Evolutionary conservation across 768 basidiomycete genomes (phyloP).

Genomic region (Punctularia strigosozonata): DNA sequence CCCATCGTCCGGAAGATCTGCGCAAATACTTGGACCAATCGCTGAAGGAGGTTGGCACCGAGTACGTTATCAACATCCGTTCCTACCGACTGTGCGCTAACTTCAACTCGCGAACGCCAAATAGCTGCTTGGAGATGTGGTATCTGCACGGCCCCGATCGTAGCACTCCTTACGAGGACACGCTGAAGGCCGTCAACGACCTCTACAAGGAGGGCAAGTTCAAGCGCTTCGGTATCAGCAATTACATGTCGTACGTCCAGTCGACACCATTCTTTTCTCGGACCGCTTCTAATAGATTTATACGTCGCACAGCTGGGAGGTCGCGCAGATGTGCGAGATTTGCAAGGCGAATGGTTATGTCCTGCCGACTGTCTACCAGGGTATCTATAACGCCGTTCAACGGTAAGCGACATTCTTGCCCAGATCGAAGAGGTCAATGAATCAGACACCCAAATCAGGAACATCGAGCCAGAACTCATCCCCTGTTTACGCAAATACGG

Average conservation of each 20-base stretch:
- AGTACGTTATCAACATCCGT: conserved; percentile 19
- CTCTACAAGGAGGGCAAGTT: conserved; percentile 42
- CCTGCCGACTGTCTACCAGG: conserved; percentile 37
- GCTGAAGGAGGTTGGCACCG: conserved; percentile 33
- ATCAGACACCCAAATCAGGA: conserved; percentile 9
- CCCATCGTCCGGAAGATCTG: conserved; percentile 19
- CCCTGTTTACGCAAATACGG: conserved; percentile 30
- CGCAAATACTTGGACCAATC: conserved; percentile 21
- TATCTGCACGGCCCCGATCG: conserved; percentile 37
- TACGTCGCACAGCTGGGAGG: conserved; percentile 22
- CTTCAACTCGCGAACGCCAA: too few species aligned
- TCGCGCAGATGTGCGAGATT: conserved; percentile 31
- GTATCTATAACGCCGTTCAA: conserved; percentile 32
- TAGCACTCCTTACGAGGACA: conserved; percentile 33
- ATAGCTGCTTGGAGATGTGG: conserved; percentile 28
- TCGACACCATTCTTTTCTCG: too few species aligned
- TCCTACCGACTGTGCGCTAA: background rate
- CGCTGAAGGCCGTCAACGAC: conserved; percentile 33
- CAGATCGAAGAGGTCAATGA: too few species aligned
- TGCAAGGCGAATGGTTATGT: conserved; percentile 23
- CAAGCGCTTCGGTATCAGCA: conserved; percentile 31
- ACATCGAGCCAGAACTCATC: conserved; percentile 27
- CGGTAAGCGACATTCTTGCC: conserved; percentile 7
- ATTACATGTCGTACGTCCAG: conserved; percentile 30
- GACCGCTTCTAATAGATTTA: conserved; percentile 3